phyloP scores from a whole-genome alignment of 176 grass and related monocot species.

The Phyllostachys edulis region DNA sequence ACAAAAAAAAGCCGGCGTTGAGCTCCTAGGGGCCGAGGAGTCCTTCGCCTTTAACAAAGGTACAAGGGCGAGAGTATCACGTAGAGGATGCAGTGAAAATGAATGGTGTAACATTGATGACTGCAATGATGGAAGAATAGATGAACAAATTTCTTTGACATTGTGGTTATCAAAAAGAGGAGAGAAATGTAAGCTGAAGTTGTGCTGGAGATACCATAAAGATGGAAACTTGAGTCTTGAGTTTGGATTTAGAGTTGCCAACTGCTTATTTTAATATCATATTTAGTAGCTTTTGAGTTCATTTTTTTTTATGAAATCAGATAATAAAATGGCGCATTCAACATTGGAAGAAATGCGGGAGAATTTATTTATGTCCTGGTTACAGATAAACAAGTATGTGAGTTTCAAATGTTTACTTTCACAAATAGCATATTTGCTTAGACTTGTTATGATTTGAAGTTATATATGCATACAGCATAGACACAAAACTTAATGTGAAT shows the following conservation, averaged over 20 bases:
- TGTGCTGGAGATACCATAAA: not conserved
- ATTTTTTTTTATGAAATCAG: not conserved
- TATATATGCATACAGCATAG: constrained; percentile 38
- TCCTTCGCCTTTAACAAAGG: no score
- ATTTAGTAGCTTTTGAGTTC: not conserved
- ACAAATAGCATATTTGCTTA: constrained; percentile 19
- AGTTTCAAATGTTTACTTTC: not conserved
- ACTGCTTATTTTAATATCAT: not conserved
- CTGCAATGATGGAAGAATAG: not conserved
- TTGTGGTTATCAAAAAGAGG: not conserved
- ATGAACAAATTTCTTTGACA: not conserved
- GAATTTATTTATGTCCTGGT: not conserved
- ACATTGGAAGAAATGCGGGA: not conserved
- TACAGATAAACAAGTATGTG: constrained; percentile 23
- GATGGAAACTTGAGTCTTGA: not conserved
- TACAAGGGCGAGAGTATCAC: not conserved
- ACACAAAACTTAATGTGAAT: constrained; percentile 5
- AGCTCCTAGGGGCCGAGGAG: no score
- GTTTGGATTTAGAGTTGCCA: not conserved
- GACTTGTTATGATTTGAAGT: constrained; percentile 38
- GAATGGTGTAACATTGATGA: not conserved
- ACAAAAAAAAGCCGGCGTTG: no score
- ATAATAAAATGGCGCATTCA: constrained; percentile 12
- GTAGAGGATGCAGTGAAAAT: not conserved
- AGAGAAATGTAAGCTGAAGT: not conserved